Evolutionary conservation across 1,284 basidiomycete species (phyloP), one percentile per base, ranked within the genome.

Genomic region (Papiliotrema laurentii): DNA sequence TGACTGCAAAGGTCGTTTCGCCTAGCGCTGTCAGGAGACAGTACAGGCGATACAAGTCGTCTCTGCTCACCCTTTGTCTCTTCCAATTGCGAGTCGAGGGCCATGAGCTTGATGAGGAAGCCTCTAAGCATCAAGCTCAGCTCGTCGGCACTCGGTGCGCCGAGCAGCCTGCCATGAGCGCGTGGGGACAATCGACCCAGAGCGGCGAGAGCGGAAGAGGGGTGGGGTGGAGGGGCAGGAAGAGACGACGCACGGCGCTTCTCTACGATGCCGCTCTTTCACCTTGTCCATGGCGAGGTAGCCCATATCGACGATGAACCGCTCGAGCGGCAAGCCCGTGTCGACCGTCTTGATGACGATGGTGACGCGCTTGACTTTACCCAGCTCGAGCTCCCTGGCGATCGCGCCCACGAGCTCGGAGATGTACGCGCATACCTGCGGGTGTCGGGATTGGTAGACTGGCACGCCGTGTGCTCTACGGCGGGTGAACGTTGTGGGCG

Each of bases 361-460:
- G 1, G 87, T 69, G 28, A 65, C 53, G 16, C 68, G 38, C 33
- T 55, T 50, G 13, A 66, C 41, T 24, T 51, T 59, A 3, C 67
- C 67, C 19, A 27, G 30, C 30, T 58, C 51, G 24, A 97, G 76
- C 67, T 96, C 90, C 50, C 86, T 83, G 5, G 78, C 76, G 6
- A 92, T 70, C 14, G 87, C 84, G 53, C 83, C 83, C 45, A 90
- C 78, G 0, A 88, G 85, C 11, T 85, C 84, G 9, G 86, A 82
- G 43, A 97, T 85, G 70, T 97, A 97, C 38, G 87, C 83, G 60
- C 88, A 87, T 42, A 97, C 76, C 25, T 81, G 81, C 0, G 91
- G 90, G 64, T 93, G 89, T 5, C 90, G 85, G 4, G 88, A 90
- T 72, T 96, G 89, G 66, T 85, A 96, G 19, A 94, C 89, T 0